Base-by-base conservation (phyloP, 2,329 filamentous ascomycete species). In the Alternaria sp. region DNA sequence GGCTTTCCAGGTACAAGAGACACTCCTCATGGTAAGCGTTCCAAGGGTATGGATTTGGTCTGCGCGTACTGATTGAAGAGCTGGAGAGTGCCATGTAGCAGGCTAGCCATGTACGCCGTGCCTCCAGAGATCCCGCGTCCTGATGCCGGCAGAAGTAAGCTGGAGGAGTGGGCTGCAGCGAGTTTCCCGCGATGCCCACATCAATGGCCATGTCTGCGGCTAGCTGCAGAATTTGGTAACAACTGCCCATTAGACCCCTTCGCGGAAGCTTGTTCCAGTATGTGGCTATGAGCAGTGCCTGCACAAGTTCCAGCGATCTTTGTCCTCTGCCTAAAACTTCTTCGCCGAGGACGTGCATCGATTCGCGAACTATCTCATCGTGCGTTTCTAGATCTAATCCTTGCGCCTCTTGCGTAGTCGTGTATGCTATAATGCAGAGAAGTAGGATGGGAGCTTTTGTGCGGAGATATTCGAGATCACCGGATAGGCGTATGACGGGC, bases 121-220 rank as follows among this genome's bases (percentile, higher is more conserved):
- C 73, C 17, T 72, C 71, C 9, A 67, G 59, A 17, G 72, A 72
- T 46, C 60, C 63, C 7, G 68, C 43, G 52, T 74, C 65, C 32
- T 68, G 62, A 25, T 71, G 69, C 32, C 66, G 65, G 10, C 28
- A 61, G 25, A 75, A 75, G 45, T 68, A 75, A 4, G 73, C 67
- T 26, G 55, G 64, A 1, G 73, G 70, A 46, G 73, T 69, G 6
- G 73, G 72, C 57, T 70, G 69, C 46, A 72, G 58, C 23, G 67
- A 67, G 26, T 59, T 55, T 13, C 73, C 73, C 9, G 69, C 73
- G 10, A 75, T 74, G 4, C 70, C 72, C 15, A 75, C 54, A n/a
- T 75, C 73, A 11, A 74, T 71, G 10, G 73, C 71, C 72, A 75
- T 74, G 17, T 75, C 73, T 10, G 66, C 61, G 55, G 73, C 73